Percentiles rank a stretch among this genome's conserved stretches.
Evolutionary conservation across 2,329 filamentous ascomycete genomes (phyloP).

Genomic region (Pseudogymnoascus sp.): DNA sequence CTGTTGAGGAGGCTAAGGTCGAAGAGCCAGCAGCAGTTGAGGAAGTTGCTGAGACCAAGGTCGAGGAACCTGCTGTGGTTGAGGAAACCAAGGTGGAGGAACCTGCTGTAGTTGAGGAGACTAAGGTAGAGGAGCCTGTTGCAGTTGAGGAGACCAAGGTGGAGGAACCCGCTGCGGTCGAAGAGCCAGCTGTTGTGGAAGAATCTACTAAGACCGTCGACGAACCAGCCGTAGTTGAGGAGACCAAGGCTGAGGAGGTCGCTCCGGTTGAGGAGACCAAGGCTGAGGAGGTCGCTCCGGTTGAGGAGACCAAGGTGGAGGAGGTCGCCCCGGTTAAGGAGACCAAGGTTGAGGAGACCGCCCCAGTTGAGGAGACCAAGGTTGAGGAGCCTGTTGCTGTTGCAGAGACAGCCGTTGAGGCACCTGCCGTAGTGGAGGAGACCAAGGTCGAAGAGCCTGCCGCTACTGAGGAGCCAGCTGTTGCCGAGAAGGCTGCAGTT

Average conservation of each 20-base stretch:
- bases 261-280: too few species aligned
- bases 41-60: not conserved
- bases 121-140: not conserved
- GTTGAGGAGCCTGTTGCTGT: too few species aligned
- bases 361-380: not conserved
- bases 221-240: not conserved
- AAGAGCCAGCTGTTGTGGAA: not conserved
- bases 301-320: not conserved
- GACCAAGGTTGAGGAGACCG: not conserved
- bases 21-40: not conserved
- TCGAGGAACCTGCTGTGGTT: not conserved
- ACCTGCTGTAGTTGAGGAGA: not conserved
- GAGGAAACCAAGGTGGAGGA: not conserved
- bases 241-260: too few species aligned
- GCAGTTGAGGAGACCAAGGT: not conserved
- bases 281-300: not conserved
- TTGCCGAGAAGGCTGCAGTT: not conserved
- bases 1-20: not conserved
- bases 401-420: not conserved
- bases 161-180: not conserved
- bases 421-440: not conserved
- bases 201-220: not conserved
- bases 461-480: not conserved
- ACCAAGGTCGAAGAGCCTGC: not conserved
- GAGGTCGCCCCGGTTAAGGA: too few species aligned